phyloP scores from a whole-genome alignment of 1,139 yeast species.

The Debaryomyces fabryi region DNA sequence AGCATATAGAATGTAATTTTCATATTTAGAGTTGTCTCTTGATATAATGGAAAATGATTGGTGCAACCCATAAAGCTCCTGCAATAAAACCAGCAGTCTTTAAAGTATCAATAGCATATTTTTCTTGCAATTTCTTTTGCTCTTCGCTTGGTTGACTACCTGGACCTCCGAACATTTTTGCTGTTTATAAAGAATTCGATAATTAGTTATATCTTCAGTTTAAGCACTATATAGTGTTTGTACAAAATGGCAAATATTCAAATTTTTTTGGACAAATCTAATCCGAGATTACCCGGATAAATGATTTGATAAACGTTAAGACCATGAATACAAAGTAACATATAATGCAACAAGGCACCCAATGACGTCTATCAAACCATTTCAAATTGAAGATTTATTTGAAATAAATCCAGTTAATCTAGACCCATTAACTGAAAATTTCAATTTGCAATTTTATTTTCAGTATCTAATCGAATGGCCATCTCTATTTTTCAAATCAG shows the following conservation, averaged over 20 bases:
- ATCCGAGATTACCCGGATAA: conserved; percentile 2
- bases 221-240: not conserved
- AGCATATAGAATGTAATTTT: not conserved
- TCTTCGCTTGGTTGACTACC: conserved; percentile 75
- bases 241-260: conserved; percentile 5
- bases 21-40: conserved; percentile 53
- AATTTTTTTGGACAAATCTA: not conserved
- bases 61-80: conserved; percentile 77
- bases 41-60: conserved; percentile 62
- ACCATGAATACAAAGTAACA: not conserved
- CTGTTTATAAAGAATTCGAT: conserved; percentile 2
- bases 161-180: conserved; percentile 75
- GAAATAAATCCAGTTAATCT: conserved; percentile 73
- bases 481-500: conserved; percentile 77
- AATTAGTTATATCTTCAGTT: not conserved
- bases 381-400: conserved; percentile 82
- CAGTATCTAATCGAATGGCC: conserved; percentile 91
- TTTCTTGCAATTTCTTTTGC: conserved; percentile 73
- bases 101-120: conserved; percentile 67
- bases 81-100: conserved; percentile 71
- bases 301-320: not conserved
- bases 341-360: not conserved
- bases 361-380: conserved; percentile 84
- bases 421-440: conserved; percentile 90
- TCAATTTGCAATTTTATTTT: conserved; percentile 78